phyloP scores from a whole-genome alignment of 805 yeast species.

The Candida berthetii region DNA sequence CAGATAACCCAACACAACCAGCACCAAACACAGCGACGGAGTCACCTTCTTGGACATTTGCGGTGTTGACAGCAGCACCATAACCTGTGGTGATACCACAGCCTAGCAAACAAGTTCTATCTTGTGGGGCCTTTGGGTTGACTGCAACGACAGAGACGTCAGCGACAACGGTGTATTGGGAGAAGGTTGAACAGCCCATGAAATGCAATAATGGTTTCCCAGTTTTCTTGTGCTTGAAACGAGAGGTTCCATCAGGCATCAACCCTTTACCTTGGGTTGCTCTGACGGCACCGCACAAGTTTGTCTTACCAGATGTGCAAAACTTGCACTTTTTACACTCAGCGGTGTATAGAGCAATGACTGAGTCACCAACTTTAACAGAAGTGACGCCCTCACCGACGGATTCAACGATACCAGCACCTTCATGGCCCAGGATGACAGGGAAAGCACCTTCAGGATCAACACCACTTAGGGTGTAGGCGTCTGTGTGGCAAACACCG shows the following conservation, averaged over 20 bases:
- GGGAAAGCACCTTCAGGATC: constrained; percentile 99
- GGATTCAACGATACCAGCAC: constrained; percentile 94
- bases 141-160: constrained; percentile 95
- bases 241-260: constrained; percentile 96
- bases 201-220: constrained; percentile 86
- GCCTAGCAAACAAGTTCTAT: constrained; percentile 87
- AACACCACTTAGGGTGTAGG: constrained; percentile 87
- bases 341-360: constrained; percentile 91
- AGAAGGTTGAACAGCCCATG: constrained; percentile 97
- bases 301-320: constrained; percentile 93
- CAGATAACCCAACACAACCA: constrained; percentile 96
- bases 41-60: constrained; percentile 85
- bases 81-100: constrained; percentile 99
- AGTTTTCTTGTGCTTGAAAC: constrained; percentile 67
- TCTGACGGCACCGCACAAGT: constrained; percentile 91
- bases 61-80: constrained; percentile 96
- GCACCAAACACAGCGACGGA: constrained; percentile 96
- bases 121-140: constrained; percentile 75
- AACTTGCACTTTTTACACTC: constrained; percentile 95
- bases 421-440: constrained; percentile 92
- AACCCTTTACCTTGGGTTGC: constrained; percentile 98
- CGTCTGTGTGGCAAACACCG: constrained; percentile 98
- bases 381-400: constrained; percentile 90
- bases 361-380: constrained; percentile 92
- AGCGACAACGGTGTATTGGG: constrained; percentile 97